Percentiles rank a stretch among this genome's conserved stretches.
Evolutionary conservation across 2,329 filamentous ascomycete species (phyloP).

Genomic region (Colletotrichum costaricense): DNA sequence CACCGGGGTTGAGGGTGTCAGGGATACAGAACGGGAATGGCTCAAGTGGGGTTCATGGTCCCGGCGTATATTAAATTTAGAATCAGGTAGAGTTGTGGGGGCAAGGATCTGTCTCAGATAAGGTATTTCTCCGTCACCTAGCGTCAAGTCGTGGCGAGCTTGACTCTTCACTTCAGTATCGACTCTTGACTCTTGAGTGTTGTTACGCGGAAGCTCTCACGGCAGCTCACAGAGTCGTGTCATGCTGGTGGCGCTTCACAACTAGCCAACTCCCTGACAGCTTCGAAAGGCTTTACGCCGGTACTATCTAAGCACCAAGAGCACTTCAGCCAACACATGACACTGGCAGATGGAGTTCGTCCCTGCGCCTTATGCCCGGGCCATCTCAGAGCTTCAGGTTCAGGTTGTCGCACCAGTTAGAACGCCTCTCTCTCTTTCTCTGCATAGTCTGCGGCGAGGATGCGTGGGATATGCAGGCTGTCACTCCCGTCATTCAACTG

Average conservation of each 20-base stretch:
- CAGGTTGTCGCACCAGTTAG: slow-evolving; percentile 22
- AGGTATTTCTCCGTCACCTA: slow-evolving; percentile 21
- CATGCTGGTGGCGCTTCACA: neutral
- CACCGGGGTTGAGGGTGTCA: slow-evolving; percentile 6
- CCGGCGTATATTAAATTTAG: slow-evolving; percentile 23
- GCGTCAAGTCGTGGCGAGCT: neutral
- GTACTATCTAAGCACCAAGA: neutral
- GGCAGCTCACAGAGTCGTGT: neutral
- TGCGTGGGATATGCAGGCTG: neutral
- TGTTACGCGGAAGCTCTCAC: neutral
- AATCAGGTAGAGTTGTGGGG: slow-evolving; percentile 29
- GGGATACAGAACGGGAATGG: neutral
- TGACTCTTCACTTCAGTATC: neutral
- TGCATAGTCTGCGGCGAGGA: neutral
- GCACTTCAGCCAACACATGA: too few relatives aligned
- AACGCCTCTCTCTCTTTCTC: neutral
- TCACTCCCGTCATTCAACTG: neutral
- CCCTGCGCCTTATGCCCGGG: neutral
- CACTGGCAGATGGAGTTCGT: neutral
- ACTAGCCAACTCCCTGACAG: neutral
- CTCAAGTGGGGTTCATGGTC: neutral
- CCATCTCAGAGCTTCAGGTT: slow-evolving; percentile 4
- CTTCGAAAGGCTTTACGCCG: neutral
- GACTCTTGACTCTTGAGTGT: neutral
- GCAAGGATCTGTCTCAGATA: slow-evolving; percentile 18